Base-by-base conservation (phyloP, 148 eudicot genomes). In the Camellia sinensis region DNA sequence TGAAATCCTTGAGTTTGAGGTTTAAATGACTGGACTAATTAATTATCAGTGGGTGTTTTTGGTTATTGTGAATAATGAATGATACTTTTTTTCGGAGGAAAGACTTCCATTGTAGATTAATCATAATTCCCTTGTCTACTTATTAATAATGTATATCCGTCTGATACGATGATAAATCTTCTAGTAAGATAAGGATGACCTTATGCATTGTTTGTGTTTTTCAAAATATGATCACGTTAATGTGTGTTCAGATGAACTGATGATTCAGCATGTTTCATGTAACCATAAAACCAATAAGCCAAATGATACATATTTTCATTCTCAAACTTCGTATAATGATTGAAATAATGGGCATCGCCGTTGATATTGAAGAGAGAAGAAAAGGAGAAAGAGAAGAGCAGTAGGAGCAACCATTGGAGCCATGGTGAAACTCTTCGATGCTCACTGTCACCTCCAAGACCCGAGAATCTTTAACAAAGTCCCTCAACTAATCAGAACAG, bases 371-470 rank as follows among this genome's bases (percentile, higher is more conserved):
- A 48, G 54, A 69, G 40, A 65, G 62, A 41, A 11, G 7, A 12
- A 43, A 22, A 46, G 1, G 67, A 0, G 77, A 41, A 14, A 52
- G 54, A 7, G 62, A 21, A 68, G 17, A 71, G 29, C 74, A 19
- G 73, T 37, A 62, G 59, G 41, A 43, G 79, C 12, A 50, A 19
- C 48, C 13, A 45, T 61, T 45, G 13, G 71, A 44, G 79, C 53
- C 41, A 87, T 87, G 91, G 90, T 94, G 89, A 96, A 85, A 76
- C 88, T 96, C 22, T 92, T 94, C 84, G 98, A 96, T 90, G 88
- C 97, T 78, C 99, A 96, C 79, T 96, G 99, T 87, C 99, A 96
- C 89, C 89, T 96, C 44, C 99, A 96, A 89, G 98, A 93, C 82
- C 88, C 93, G 7, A 89, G 92, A 76, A 85, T 93, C 14, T 79